Percentiles rank a stretch among this genome's conserved stretches.
phyloP scores from a whole-genome alignment of 1,139 yeast species.

The Saccharomyces hybrid region DNA sequence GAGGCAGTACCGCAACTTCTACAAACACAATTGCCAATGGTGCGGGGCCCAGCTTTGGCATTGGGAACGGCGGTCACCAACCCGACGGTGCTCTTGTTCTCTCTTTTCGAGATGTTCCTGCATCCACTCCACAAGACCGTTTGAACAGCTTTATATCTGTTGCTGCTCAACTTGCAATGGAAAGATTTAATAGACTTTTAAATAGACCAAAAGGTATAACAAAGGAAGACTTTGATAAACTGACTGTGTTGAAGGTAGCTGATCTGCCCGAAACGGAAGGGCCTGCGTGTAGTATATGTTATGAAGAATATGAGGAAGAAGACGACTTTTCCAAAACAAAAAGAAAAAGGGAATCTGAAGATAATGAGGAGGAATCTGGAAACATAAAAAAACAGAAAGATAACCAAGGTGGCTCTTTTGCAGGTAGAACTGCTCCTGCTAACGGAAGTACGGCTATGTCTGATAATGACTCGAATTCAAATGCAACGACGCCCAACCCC shows the following conservation, averaged over 20 bases:
- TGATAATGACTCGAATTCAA: not conserved
- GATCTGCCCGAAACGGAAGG: conserved; percentile 32
- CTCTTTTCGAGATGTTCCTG: conserved; percentile 56
- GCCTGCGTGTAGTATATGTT: conserved; percentile 59
- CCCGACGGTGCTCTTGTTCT: conserved; percentile 36
- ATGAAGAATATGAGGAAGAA: conserved; percentile 43
- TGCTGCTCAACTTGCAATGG: conserved; percentile 63
- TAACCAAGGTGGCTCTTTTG: conserved; percentile 10
- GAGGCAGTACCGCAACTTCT: not conserved
- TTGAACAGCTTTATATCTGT: conserved; percentile 49
- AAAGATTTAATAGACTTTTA: conserved; percentile 46
- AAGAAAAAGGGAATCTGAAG: conserved; percentile 17
- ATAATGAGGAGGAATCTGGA: conserved; percentile 20
- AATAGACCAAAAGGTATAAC: conserved; percentile 44
- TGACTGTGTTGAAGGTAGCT: conserved; percentile 34
- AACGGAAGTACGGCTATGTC: conserved; percentile 7
- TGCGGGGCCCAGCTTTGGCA: not conserved
- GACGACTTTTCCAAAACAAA: conserved; percentile 8
- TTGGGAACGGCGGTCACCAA: conserved; percentile 7
- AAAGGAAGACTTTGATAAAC: conserved; percentile 43
- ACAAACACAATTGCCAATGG: conserved; percentile 3
- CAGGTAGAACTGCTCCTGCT: conserved; percentile 3
- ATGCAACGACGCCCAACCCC: not conserved
- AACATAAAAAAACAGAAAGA: conserved; percentile 17
- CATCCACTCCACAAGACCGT: conserved; percentile 28